Evolutionary conservation across 2,329 filamentous ascomycete genomes (phyloP), one percentile per base, ranked within the genome.

Genomic region (Xylariaceae sp.): DNA sequence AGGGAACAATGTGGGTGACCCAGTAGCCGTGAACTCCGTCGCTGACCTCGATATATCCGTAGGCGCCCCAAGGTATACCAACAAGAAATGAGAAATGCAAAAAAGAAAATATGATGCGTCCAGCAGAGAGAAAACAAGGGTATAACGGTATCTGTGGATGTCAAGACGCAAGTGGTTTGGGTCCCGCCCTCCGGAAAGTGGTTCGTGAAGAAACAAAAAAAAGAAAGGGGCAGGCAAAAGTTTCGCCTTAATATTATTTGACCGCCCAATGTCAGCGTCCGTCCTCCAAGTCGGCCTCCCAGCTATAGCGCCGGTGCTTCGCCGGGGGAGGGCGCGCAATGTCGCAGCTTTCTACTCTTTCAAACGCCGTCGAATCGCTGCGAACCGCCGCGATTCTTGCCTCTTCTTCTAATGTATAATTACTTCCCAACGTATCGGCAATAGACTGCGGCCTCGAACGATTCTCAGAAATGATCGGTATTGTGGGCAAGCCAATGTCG

Each of bases 401-500:
- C 55, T 78, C 76, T 56, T 83, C 77, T 21, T 82, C 76, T 9
- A 80, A 74, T 0, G 80, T 83, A 59, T 74, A 83, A 53, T 83
- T 80, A 63, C 80, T 83, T 18, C 80, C 79, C 7, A 83, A 64
- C 2, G 78, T 82, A 53, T 76, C 74, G 30, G 68, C 68, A 7
- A 57, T 68, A 44, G 53, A 69, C 54, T 50, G 60, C 42, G 56
- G 66, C 39, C 67, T 61, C 2, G 62, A 65, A 34, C 62, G 61
- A 18, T 61, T 61, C 19, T 47, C 58, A 1, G 60, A 61, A 22
- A 67, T 67, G 15, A 59, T 62, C 22, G 68, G 61, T 49, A 65
- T 59, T 9, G 58, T 60, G 1, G 65, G 47, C 15, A 62, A 62
- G 18, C 60, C 55, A 19, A 65, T 63, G 50, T 69, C 65, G 5